Evolutionary conservation across 495 filamentous ascomycete genomes (phyloP), one percentile per base, ranked within the genome.

Genomic region (Xylaria palmicola): DNA sequence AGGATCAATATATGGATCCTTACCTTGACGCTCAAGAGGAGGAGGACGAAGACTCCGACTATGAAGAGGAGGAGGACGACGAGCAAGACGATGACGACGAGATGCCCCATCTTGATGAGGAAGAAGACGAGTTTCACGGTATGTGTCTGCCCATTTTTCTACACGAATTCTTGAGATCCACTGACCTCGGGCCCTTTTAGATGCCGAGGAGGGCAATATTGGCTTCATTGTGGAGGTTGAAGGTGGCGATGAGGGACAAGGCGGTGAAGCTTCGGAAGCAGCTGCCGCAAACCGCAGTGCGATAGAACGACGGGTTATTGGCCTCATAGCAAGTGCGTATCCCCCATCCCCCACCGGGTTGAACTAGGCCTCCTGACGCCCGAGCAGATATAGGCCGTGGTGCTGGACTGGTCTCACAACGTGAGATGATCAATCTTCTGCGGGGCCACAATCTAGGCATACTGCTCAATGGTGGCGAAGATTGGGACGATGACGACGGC

Each of bases 381-480:
- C 3, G 15, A 44, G 27, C 47, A 71, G 62, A 64, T 57, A 68
- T 60, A 70, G 65, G 64, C n/a, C 62, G 65, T 34, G 64, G 65
- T 7, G 68, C 68, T 0, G 67, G 68, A 2, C 59, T 67, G 66
- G 41, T 75, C 58, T 62, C 75, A 56, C 69, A 76, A 69, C 50
- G 79, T 69, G 63, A 85, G 77, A 48, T 84, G 74, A 13, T 85
- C 75, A 64, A 79, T 74, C 66, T 81, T 77, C 57, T 78, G 63
- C 44, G 73, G 67, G 67, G 80, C 68, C 63, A 78, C 62, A 64
- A 73, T 55, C 74, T 75, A 6, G 69, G 72, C 27, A 72, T 73
- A 29, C 64, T 71, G 17, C 65, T 75, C 26, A 69, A 73, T 30
- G 64, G 67, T 10, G 77, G 75, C n/a, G 66, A 70, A 4, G 74